Base-by-base conservation (phyloP, 1,284 basidiomycete species). In the Trichosporon asahii region DNA sequence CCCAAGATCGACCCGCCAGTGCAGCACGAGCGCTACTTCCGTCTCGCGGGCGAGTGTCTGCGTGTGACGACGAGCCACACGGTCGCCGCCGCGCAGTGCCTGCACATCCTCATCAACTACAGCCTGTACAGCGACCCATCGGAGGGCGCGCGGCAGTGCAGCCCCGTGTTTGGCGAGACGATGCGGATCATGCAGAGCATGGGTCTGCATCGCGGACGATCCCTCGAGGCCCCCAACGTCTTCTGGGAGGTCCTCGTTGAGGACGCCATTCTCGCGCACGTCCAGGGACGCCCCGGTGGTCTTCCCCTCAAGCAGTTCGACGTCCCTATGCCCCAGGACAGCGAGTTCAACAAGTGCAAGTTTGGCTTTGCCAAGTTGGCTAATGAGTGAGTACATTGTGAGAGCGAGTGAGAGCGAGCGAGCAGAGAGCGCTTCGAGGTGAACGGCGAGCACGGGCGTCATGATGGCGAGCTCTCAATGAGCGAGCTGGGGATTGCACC, bases 291-390 rank as follows among this genome's bases (percentile, higher is more conserved):
- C 9, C 57, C 57, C 15, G 57, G 57, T 31, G 57, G 57, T 3
- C 57, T 61, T 15, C 57, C 57, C 15, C 15, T 61, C 27, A 61
- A 61, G 29, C 57, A 61, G 18, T 61, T 31, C 29, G 57, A 61
- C 57, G 29, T 33, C 15, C 29, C 57, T 18, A 61, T 61, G 29
- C 57, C 57, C 27, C 57, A 61, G 57, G 57, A 61, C 57, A 61
- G 57, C 57, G 57, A 61, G 57, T 61, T 61, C 57, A 61, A 61
- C 57, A 61, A 61, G 57, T 33, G 27, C 57, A 61, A 61, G 57
- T 61, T 61, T 33, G 57, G 29, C 6, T 61, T 61, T 8, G 57
- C 57, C 57, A 29, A 61, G 57, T 18, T 61, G 14, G 57, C 57
- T 3, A 61, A 61, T 61, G 57, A 61, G 57, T 61, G 29, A 61